phyloP scores from a whole-genome alignment of 192 early-diverging fungal species.

The Helicostylum pulchrum region DNA sequence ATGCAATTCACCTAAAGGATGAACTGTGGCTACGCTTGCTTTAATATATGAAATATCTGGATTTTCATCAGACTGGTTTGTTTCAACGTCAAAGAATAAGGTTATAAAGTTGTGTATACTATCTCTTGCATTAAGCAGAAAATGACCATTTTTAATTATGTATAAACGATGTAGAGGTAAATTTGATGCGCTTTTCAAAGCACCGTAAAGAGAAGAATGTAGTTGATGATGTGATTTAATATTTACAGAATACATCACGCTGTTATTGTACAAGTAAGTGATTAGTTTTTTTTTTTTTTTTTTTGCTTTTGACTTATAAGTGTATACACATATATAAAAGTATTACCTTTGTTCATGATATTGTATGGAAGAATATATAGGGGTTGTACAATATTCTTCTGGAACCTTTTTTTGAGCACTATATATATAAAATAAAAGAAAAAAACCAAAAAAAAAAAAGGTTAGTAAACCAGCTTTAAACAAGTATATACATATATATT shows the following conservation, averaged over 20 bases:
- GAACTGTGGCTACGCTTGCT: conserved; percentile 7
- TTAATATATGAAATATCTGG: neutral
- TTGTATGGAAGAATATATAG: conserved; percentile 4
- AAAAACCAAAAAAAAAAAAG: neutral
- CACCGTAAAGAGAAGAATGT: neutral
- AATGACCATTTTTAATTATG: conserved; percentile 25
- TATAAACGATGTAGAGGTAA: conserved; percentile 24
- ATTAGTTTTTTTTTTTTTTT: neutral
- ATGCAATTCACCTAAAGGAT: conserved; percentile 17
- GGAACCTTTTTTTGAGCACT: neutral
- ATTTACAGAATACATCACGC: neutral
- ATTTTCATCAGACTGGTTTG: neutral
- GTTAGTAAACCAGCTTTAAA: too few species aligned
- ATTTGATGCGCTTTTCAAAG: neutral
- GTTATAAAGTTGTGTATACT: conserved; percentile 4
- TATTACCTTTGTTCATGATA: neutral
- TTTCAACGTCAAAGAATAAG: conserved; percentile 1
- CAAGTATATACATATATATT: too few species aligned
- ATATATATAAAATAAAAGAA: neutral
- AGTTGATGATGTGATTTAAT: neutral
- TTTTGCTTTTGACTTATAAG: too few species aligned
- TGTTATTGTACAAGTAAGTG: neutral
- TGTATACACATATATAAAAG: neutral
- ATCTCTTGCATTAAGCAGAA: conserved; percentile 14
- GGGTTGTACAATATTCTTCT: conserved; percentile 4